Percentiles rank a stretch among this genome's conserved stretches.
These are phyloP conservation scores for Leptographium galeiforme DNA, from an alignment of 2,329 filamentous ascomycete species.

Conservation along the genomic window DNA sequence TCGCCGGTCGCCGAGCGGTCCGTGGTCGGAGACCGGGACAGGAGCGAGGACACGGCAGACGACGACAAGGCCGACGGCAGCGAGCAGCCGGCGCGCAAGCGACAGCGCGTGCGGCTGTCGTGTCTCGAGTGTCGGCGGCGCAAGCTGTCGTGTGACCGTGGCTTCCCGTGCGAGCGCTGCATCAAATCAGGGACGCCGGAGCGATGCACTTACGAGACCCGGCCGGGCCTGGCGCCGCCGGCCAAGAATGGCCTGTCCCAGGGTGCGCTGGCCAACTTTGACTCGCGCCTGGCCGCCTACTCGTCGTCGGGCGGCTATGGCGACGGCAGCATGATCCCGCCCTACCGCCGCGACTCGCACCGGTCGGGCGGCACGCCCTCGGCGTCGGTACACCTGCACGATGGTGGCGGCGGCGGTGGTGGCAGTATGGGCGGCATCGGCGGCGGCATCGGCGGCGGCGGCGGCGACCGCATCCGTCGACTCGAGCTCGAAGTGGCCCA, in stretches of 20 bases:
- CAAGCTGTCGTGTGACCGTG: slow-evolving; percentile 48
- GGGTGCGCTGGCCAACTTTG: slow-evolving; percentile 29
- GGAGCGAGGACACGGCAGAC: slow-evolving; percentile 2
- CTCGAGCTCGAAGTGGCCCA: slow-evolving; percentile 46
- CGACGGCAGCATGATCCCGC: slow-evolving; percentile 15
- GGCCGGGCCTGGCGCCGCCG: slow-evolving; percentile 23
- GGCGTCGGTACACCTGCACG: slow-evolving; percentile 7
- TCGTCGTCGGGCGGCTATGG: slow-evolving; percentile 17
- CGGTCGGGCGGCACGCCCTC: slow-evolving; percentile 4
- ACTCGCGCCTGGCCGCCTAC: slow-evolving; percentile 26
- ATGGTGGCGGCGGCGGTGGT: neutral
- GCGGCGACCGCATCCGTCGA: slow-evolving; percentile 44
- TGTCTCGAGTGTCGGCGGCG: slow-evolving; percentile 47
- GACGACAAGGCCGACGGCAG: neutral
- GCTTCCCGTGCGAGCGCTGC: slow-evolving; percentile 48
- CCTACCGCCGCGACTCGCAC: slow-evolving; percentile 23
- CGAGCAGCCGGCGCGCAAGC: slow-evolving; percentile 30
- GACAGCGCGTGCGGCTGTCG: slow-evolving; percentile 45
- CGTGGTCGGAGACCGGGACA: neutral
- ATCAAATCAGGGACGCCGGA: slow-evolving; percentile 49
- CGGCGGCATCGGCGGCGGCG: slow-evolving; percentile 31
- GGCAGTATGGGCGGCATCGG: slow-evolving; percentile 23
- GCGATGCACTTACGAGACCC: slow-evolving; percentile 44
- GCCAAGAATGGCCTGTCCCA: slow-evolving; percentile 32
- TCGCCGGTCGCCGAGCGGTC: slow-evolving; percentile 6